A percentile compares a stretch with the other conserved stretches of the same genome.
These are phyloP conservation scores for Cucumis sativus DNA, from an alignment of 306 rosid genomes.

Conservation along the genomic window Cucumber_9930_V3 NC_026659.2:30903501-30904000, in stretches of 20 bases:
- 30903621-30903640: not conserved
- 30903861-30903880: too few species aligned
- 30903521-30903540: not conserved
- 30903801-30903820: too few species aligned
- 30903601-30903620: not conserved
- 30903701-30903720: not conserved
- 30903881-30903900: too few species aligned
- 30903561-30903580: not conserved
- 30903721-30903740: not conserved
- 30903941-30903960: too few species aligned
- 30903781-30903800: too few species aligned
- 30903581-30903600: too few species aligned
- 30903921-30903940: too few species aligned
- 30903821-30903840: too few species aligned
- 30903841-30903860: too few species aligned
- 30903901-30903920: too few species aligned
- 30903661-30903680: not conserved
- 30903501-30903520: not conserved
- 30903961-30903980: too few species aligned
- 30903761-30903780: too few species aligned
- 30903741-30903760: not conserved
- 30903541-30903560: not conserved
- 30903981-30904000: conserved; percentile 49
- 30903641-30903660: not conserved
- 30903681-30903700: not conserved